Evolutionary conservation across 2,329 filamentous ascomycete genomes (phyloP), one percentile per base, ranked within the genome.

Genomic region (Emergomyces africanus): DNA sequence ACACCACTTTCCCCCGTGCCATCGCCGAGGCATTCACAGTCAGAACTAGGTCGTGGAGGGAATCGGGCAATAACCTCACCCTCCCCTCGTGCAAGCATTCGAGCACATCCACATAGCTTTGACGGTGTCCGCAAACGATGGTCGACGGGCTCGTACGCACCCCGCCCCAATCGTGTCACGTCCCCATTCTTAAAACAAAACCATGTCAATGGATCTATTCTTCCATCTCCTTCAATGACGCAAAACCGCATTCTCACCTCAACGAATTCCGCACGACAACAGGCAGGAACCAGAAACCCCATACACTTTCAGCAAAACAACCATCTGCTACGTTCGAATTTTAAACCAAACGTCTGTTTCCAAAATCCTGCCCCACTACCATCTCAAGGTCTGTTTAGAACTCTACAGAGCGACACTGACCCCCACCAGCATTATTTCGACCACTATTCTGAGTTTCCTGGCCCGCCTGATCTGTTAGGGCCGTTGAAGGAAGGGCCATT

Each of bases 381-480:
- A n/a, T 88, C 86, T 0, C 86, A 89, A 67, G 85, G 85, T 1
- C 76, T 88, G 10, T 88, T 89, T 74, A 81, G 84, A 61, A 85
- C 89, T 77, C 78, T 89, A 0, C 85, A 88, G 69, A 88, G 85
- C 75, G 89, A 89, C 65, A 85, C 83, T 1, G 86, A 89, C 62
- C 81, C 84, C 12, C 83, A 87, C 69, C 85, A 85, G 18, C 57
- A 61, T 20, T 61, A 61, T 51, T 59, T 66, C 39, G 62, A 83
- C 2, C 86, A 89, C 71, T 90, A 88, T 69, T 79, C 86, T 3
- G 86, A 89, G 65, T 77, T 88, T 54, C 86, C 86, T 9, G 86
- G 89, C 63, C 86, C 86, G 3, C 88, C 88, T 10, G 87, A 92
- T 70, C 74, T 92, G 60, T 90, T 89, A 65, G 86, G 85, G 0